Conservation (phyloP, 345 rosid species). For the Erysimum cheiranthoides region DNA sequence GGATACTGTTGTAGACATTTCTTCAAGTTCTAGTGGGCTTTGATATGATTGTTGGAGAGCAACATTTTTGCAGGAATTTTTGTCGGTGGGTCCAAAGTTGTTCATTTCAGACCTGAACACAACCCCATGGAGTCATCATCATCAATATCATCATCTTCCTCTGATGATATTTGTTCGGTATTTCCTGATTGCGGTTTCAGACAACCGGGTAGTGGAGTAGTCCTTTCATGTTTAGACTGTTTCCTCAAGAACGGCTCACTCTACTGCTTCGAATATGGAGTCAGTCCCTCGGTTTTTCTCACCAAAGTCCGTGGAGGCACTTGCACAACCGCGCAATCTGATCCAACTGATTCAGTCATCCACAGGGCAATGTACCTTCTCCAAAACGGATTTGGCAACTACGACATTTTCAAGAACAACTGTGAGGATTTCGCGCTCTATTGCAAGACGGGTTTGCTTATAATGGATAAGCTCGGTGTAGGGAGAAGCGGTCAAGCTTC, state of each 20-base stretch:
- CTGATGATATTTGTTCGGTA: conserved; percentile 61
- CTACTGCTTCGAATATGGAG: conserved; percentile 84
- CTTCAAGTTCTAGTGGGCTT: conserved; percentile 2
- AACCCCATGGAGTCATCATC: conserved; percentile 39
- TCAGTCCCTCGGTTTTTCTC: conserved; percentile 71
- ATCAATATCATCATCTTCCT: conserved; percentile 34
- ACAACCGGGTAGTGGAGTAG: conserved; percentile 80
- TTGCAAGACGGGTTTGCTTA: conserved; percentile 90
- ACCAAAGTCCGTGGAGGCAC: conserved; percentile 94
- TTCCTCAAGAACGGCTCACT: conserved; percentile 84
- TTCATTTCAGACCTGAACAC: conserved; percentile 83
- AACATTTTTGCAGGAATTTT: conserved; percentile 63
- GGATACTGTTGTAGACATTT: conserved; percentile 5
- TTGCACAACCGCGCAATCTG: conserved; percentile 85
- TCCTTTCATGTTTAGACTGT: conserved; percentile 91
- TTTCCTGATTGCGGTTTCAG: conserved; percentile 98
- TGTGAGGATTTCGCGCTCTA: conserved; percentile 95
- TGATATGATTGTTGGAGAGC: conserved; percentile 11
- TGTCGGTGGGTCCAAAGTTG: conserved; percentile 99
- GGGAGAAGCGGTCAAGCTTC: conserved; percentile 96
- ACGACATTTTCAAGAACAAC: conserved; percentile 86
- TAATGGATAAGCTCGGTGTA: conserved; percentile 72
- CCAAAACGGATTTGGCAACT: conserved; percentile 95
- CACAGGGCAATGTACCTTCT: conserved; percentile 97
- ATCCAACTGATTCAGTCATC: conserved; percentile 63